Conservation (phyloP, 441 rosid genomes). For the Isatis lusitanica region DNA sequence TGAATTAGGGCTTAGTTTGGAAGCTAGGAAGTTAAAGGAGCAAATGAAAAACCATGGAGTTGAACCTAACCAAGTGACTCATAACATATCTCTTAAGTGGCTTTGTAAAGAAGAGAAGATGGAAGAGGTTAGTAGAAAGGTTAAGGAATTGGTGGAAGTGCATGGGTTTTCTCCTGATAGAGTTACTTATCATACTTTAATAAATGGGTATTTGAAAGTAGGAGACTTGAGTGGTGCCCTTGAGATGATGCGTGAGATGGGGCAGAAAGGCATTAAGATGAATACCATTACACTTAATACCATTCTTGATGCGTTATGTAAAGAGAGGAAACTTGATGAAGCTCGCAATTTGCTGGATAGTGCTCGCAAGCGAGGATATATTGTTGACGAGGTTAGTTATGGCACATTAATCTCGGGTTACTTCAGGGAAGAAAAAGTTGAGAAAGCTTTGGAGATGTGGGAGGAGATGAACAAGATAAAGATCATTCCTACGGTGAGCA, state of each 20-base stretch:
- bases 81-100: slow-evolving; percentile 72
- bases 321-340: slow-evolving; percentile 58
- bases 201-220: slow-evolving; percentile 60
- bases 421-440: slow-evolving; percentile 53
- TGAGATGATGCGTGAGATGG: slow-evolving; percentile 74
- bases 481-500: slow-evolving; percentile 61
- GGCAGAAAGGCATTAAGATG: slow-evolving; percentile 69
- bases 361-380: slow-evolving; percentile 69
- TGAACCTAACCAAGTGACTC: slow-evolving; percentile 56
- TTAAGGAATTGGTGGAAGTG: slow-evolving; percentile 55
- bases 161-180: slow-evolving; percentile 60
- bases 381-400: slow-evolving; percentile 77
- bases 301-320: slow-evolving; percentile 62
- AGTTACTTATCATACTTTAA: slow-evolving; percentile 74
- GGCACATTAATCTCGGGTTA: slow-evolving; percentile 70
- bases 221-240: slow-evolving; percentile 68
- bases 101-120: slow-evolving; percentile 68
- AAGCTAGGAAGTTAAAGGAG: slow-evolving; percentile 59
- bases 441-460: slow-evolving; percentile 65
- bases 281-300: slow-evolving; percentile 70
- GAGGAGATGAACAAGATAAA: slow-evolving; percentile 72
- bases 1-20: slow-evolving; percentile 40
- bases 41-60: slow-evolving; percentile 66
- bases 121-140: slow-evolving; percentile 55
- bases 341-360: slow-evolving; percentile 56